These are phyloP conservation scores for Parafenestella ontariensis DNA, from an alignment of 2,329 filamentous ascomycete species.

Conservation along the genomic window DNA sequence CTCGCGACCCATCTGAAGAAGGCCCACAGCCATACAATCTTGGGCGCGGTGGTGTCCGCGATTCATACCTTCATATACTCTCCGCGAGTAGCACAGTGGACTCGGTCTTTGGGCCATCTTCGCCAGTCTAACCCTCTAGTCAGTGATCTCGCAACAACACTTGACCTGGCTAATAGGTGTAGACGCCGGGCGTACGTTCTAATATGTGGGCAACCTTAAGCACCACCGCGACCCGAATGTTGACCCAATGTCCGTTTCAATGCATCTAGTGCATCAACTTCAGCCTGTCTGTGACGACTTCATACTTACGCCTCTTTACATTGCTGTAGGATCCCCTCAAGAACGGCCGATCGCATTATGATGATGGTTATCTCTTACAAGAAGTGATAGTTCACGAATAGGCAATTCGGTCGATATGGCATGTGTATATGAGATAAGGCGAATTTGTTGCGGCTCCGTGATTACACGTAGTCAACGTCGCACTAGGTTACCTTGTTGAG, in stretches of 20 bases:
- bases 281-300: no score
- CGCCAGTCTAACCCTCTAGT: neutral
- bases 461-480: neutral
- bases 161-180: neutral
- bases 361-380: no score
- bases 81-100: neutral
- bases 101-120: neutral
- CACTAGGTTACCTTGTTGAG: neutral
- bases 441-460: neutral
- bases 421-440: neutral
- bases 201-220: no score
- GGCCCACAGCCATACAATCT: conserved; percentile 19
- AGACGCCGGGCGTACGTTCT: neutral
- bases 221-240: no score
- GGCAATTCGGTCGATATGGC: neutral
- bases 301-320: no score
- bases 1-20: conserved; percentile 8
- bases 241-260: neutral
- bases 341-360: no score
- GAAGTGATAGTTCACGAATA: no score
- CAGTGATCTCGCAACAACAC: neutral
- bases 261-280: no score
- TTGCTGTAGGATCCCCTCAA: no score
- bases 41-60: conserved; percentile 12
- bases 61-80: neutral